Percentiles rank a stretch among this genome's conserved stretches.
These are phyloP conservation scores for Punica granatum DNA, from an alignment of 345 rosid genomes.

Conservation along the genomic window DNA sequence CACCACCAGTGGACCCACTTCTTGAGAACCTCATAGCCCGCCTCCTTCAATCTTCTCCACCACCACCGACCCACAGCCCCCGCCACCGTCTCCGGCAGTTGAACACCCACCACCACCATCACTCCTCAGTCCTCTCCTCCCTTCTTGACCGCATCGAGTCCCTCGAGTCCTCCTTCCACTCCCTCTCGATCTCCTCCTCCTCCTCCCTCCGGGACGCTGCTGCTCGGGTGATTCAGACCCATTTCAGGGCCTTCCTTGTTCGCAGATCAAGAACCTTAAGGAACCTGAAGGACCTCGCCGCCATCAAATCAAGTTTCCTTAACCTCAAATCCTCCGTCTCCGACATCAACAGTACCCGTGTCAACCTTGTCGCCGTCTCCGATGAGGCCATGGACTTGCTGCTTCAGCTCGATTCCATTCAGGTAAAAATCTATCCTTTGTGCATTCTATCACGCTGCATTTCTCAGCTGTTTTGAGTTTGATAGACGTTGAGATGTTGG, in stretches of 20 bases:
- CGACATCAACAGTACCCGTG: slow-evolving; percentile 21
- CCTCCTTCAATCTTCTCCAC: slow-evolving; percentile 24
- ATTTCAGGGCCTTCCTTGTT: slow-evolving; percentile 68
- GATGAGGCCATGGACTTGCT: slow-evolving; percentile 57
- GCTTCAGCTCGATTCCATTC: slow-evolving; percentile 63
- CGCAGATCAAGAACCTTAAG: slow-evolving; percentile 73
- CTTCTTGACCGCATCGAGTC: slow-evolving; percentile 20
- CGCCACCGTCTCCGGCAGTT: slow-evolving; percentile 9
- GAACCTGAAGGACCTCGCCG: slow-evolving; percentile 72
- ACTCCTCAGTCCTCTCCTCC: slow-evolving; percentile 30
- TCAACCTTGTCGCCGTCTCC: slow-evolving; percentile 40
- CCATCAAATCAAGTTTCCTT: slow-evolving; percentile 48
- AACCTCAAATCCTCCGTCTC: slow-evolving; percentile 61
- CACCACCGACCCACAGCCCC: slow-evolving; percentile 21
- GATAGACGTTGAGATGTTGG: neutral
- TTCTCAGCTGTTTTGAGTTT: neutral
- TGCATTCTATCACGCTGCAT: neutral
- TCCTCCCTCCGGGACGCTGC: slow-evolving; percentile 58
- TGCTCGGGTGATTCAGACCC: slow-evolving; percentile 74
- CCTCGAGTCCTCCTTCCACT: slow-evolving; percentile 17
- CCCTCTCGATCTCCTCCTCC: slow-evolving; percentile 34
- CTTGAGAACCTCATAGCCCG: slow-evolving; percentile 43
- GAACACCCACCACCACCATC: slow-evolving; percentile 11
- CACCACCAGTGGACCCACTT: slow-evolving; percentile 35
- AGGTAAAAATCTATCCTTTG: slow-evolving; percentile 31